Percentiles rank a stretch among this genome's conserved stretches.
These are phyloP conservation scores for Wickerhamomyces hampshirensis DNA, from an alignment of 805 yeast genomes.

Conservation along the genomic window DNA sequence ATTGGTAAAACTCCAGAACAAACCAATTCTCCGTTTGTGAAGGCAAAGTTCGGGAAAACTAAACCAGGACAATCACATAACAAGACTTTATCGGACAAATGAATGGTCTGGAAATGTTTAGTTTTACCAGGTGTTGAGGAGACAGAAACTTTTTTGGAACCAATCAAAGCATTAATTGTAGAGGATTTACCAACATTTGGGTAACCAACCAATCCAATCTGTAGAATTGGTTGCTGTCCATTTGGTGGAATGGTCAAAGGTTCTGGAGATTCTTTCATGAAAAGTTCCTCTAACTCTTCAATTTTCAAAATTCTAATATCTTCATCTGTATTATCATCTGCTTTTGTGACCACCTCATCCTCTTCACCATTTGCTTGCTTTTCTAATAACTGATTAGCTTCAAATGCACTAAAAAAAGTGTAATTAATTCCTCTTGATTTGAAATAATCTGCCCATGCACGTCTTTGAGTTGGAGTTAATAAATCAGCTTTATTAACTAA, in stretches of 20 bases:
- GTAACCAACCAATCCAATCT: slow-evolving; percentile 95
- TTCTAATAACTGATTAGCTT: slow-evolving; percentile 73
- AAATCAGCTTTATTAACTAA: slow-evolving; percentile 93
- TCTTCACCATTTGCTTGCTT: slow-evolving; percentile 43
- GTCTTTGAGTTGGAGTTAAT: slow-evolving; percentile 70
- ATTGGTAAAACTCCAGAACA: slow-evolving; percentile 99
- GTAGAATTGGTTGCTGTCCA: slow-evolving; percentile 60
- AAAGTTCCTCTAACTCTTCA: slow-evolving; percentile 78
- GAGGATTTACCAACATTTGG: slow-evolving; percentile 97
- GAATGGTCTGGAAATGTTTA: slow-evolving; percentile 96
- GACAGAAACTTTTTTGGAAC: slow-evolving; percentile 96
- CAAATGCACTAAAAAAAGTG: slow-evolving; percentile 89
- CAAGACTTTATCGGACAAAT: slow-evolving; percentile 73
- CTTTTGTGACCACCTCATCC: no score
- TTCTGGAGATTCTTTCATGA: slow-evolving; percentile 73
- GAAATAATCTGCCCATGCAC: slow-evolving; percentile 85
- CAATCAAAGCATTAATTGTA: slow-evolving; percentile 95
- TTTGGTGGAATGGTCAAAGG: slow-evolving; percentile 50
- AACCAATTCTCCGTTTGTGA: slow-evolving; percentile 92
- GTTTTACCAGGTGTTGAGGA: slow-evolving; percentile 99
- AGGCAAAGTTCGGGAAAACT: slow-evolving; percentile 96
- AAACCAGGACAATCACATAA: slow-evolving; percentile 99
- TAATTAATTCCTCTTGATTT: slow-evolving; percentile 61
- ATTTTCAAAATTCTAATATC: slow-evolving; percentile 70
- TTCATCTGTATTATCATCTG: slow-evolving; percentile 31